These are phyloP conservation scores for Begonia peltatifolia DNA, from an alignment of 306 rosid genomes.

Conservation along the genomic window DNA sequence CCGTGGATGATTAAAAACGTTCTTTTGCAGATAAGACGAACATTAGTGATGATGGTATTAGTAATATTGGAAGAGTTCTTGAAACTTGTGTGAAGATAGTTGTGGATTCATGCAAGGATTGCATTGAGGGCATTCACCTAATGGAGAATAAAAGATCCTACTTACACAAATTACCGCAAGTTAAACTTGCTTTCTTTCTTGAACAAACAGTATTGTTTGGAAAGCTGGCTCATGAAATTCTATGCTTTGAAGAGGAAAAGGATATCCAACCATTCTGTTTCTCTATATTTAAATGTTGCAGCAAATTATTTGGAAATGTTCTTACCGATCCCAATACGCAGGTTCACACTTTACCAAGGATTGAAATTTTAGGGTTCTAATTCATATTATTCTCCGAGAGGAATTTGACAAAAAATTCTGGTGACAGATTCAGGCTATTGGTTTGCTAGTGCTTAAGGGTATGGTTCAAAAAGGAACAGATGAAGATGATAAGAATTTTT, in stretches of 20 bases:
- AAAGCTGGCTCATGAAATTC: slow-evolving; percentile 41
- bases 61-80: slow-evolving; percentile 28
- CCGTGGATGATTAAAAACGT: no score
- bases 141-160: slow-evolving; percentile 35
- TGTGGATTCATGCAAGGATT: slow-evolving; percentile 42
- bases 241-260: slow-evolving; percentile 22
- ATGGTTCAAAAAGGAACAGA: slow-evolving; percentile 39
- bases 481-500: slow-evolving; percentile 40
- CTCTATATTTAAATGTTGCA: slow-evolving; percentile 37
- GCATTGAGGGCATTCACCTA: slow-evolving; percentile 54
- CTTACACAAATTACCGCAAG: slow-evolving; percentile 32
- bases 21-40: slow-evolving; percentile 40
- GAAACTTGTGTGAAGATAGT: slow-evolving; percentile 52
- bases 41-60: slow-evolving; percentile 30
- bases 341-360: slow-evolving; percentile 29
- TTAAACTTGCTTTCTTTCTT: slow-evolving; percentile 69
- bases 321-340: slow-evolving; percentile 53
- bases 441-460: slow-evolving; percentile 67
- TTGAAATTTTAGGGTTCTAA: slow-evolving; percentile 1
- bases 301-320: slow-evolving; percentile 41
- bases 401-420: slow-evolving; percentile 17
- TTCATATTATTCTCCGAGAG: slow-evolving; percentile 1
- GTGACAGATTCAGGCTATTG: slow-evolving; percentile 62
- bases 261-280: slow-evolving; percentile 21
- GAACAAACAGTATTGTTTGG: slow-evolving; percentile 60